A percentile compares a stretch with the other conserved stretches of the same genome.
These are phyloP conservation scores for Cylindrotheca closterium DNA, from an alignment of 108 stramenopile genomes.

Conservation along the genomic window DNA sequence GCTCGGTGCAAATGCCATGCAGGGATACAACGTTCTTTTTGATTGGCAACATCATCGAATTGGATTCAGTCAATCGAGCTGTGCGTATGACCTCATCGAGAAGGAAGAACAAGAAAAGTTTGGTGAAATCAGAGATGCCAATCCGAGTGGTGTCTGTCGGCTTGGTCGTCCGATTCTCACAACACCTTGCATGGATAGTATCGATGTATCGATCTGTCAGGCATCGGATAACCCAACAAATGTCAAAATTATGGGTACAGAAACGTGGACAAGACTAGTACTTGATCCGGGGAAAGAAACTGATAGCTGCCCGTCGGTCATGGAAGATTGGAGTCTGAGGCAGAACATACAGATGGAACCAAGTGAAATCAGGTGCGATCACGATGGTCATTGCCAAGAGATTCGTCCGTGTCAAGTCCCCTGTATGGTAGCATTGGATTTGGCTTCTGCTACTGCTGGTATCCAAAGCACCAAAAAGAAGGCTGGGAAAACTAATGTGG, in stretches of 20 bases:
- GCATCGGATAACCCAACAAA: slow-evolving; percentile 36
- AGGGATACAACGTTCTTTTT: slow-evolving; percentile 93
- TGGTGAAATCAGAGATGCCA: slow-evolving; percentile 14
- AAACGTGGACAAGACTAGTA: slow-evolving; percentile 65
- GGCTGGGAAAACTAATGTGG: slow-evolving; percentile 9
- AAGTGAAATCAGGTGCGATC: slow-evolving; percentile 44
- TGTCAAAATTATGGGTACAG: slow-evolving; percentile 51
- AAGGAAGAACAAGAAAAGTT: slow-evolving; percentile 9
- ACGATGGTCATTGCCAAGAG: slow-evolving; percentile 63
- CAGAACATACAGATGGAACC: slow-evolving; percentile 15
- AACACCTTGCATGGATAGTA: slow-evolving; percentile 21
- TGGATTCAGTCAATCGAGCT: slow-evolving; percentile 91
- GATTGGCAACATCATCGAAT: slow-evolving; percentile 85
- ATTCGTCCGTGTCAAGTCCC: slow-evolving; percentile 61
- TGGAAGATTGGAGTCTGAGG: slow-evolving; percentile 22
- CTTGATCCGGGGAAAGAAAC: slow-evolving; percentile 46
- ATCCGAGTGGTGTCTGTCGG: slow-evolving; percentile 8
- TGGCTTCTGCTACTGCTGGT: background rate
- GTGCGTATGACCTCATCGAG: slow-evolving; percentile 49
- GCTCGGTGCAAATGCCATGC: slow-evolving; percentile 95
- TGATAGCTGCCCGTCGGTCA: slow-evolving; percentile 44
- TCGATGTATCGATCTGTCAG: slow-evolving; percentile 26
- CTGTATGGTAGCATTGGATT: slow-evolving; percentile 38
- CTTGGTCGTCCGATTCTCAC: slow-evolving; percentile 20
- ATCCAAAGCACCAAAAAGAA: slow-evolving; percentile 15